Evolutionary conservation across 371 early-diverging fungal species (phyloP), one percentile per base, ranked within the genome.

Genomic region (Synchytrium microbalum): DNA sequence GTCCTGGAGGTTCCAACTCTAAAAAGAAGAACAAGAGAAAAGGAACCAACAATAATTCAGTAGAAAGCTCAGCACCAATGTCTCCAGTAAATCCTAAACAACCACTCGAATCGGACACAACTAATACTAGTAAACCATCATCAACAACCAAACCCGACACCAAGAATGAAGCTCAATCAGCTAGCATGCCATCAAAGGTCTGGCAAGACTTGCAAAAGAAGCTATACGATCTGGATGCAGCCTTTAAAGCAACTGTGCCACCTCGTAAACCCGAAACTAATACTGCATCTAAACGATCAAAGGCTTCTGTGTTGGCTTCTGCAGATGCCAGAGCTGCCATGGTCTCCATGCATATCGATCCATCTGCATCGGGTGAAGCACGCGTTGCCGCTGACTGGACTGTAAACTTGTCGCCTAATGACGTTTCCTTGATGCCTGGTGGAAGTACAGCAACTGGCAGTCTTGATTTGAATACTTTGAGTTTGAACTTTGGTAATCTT

Each of bases 401-500:
- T 38, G 46, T 38, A 5, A 38, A 38, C 19, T 5, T 38, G 5
- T 38, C 46, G 5, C 19, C 46, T 19, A 38, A 38, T 38, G 46
- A 19, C 19, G 5, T 38, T 10, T 38, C 46, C 5, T 38, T 38
- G 10, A 5, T 10, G 19, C 46, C 46, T 10, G 46, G 19, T 10
- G 19, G 5, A 38, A 5, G 10, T 38, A 19, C 46, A 38, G 46
- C 5, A 19, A 19, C 10, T 38, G 46, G 46, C 19, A 19, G 10
- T 19, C 46, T 19, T 19, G 46, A 38, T 38, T 10, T 25, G 10
- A 27, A 56, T 27, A 25, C 27, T 56, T 61, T 60, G 19, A 59
- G 58, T 24, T 54, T 64, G 26, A 46, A 32, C 30, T 59, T 69
- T 51, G 65, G 65, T 24, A 46, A 64, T 31, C 25, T 69, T 10